These are phyloP conservation scores for Deinandra increscens DNA, from an alignment of 129 eudicot genomes.

Conservation along the genomic window DNA sequence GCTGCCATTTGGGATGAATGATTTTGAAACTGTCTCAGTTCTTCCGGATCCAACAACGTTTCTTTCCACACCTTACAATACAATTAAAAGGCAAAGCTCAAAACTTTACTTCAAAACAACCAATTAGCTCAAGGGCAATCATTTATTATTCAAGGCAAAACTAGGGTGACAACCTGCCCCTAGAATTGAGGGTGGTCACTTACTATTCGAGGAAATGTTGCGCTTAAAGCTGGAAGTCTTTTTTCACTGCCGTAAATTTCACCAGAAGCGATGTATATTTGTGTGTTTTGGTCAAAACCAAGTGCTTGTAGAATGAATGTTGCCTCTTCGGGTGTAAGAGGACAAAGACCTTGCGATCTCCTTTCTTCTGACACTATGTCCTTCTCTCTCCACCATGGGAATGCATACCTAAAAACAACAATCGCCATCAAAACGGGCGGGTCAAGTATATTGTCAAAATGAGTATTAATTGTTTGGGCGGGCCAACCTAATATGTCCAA, in stretches of 20 bases:
- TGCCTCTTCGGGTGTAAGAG: slow-evolving; percentile 93
- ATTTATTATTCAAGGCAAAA: not conserved
- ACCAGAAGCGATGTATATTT: slow-evolving; percentile 95
- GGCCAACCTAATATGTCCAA: no score
- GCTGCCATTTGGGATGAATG: slow-evolving; percentile 99
- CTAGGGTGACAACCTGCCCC: not conserved
- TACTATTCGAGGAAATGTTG: slow-evolving; percentile 77
- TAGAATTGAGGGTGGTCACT: slow-evolving; percentile 34
- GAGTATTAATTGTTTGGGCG: not conserved
- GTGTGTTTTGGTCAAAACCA: slow-evolving; percentile 66
- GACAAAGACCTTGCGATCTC: slow-evolving; percentile 86
- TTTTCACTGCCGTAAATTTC: slow-evolving; percentile 86
- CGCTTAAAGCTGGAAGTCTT: slow-evolving; percentile 67
- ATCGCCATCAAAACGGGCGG: not conserved
- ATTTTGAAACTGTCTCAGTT: slow-evolving; percentile 67
- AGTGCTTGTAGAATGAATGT: slow-evolving; percentile 73
- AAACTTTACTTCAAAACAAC: not conserved
- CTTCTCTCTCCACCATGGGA: slow-evolving; percentile 99
- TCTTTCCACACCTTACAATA: slow-evolving; percentile 75
- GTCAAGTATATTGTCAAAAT: not conserved
- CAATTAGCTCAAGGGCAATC: not conserved
- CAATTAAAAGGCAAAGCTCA: slow-evolving; percentile 1
- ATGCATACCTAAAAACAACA: slow-evolving; percentile 66
- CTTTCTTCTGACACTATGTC: slow-evolving; percentile 78
- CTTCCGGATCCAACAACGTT: slow-evolving; percentile 62